Conservation (phyloP, 2,329 filamentous ascomycete species). For the Sordariomycetes sp. region DNA sequence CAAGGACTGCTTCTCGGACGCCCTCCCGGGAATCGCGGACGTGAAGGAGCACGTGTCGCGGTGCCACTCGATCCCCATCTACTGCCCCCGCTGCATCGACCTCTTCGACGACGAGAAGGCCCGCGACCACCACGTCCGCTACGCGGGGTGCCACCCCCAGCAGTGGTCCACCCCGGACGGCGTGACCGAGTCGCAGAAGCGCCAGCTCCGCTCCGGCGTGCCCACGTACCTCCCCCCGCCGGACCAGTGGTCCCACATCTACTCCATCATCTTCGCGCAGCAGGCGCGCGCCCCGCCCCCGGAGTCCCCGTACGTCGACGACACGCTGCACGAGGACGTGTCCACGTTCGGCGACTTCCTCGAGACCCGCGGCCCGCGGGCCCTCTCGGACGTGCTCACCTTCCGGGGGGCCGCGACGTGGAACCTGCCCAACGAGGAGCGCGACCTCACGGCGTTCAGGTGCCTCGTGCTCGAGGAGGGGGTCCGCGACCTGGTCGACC, state of each 20-base stretch:
- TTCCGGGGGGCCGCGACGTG: background rate
- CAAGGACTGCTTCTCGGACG: background rate
- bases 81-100: constrained; percentile 5
- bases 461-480: constrained; percentile 1
- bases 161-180: background rate
- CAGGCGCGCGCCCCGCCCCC: background rate
- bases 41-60: constrained; percentile 1
- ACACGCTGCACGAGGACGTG: background rate
- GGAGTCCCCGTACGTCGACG: constrained; percentile 2
- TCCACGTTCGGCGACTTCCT: constrained; percentile 1
- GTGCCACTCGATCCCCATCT: constrained; percentile 1
- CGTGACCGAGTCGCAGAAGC: constrained; percentile 5
- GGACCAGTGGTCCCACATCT: constrained; percentile 4
- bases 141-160: background rate
- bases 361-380: background rate
- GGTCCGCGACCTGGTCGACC: background rate
- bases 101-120: constrained; percentile 2
- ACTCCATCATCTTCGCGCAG: background rate
- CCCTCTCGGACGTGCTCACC: constrained; percentile 2
- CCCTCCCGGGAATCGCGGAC: background rate
- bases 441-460: constrained; percentile 4
- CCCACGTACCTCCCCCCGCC: background rate
- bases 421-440: constrained; percentile 5
- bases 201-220: background rate
- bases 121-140: constrained; percentile 5